These are phyloP conservation scores for Trichopus zeylanicus DNA, from an alignment of 116 monocot genomes.

Conservation along the genomic window DNA sequence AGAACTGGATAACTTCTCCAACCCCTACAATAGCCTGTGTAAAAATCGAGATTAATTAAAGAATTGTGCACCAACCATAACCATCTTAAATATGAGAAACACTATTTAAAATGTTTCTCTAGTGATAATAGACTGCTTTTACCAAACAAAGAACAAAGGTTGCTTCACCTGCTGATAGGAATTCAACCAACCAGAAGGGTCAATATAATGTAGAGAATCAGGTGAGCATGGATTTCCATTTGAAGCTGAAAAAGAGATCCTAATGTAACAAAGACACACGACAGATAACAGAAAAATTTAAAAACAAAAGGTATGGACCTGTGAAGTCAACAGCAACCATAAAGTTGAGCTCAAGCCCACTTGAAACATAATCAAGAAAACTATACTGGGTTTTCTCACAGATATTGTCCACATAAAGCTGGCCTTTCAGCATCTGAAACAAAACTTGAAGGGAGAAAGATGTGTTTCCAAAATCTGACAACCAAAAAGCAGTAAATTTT, in stretches of 20 bases:
- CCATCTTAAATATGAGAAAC: too few species aligned
- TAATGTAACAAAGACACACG: not conserved
- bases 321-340: constrained; percentile 86
- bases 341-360: constrained; percentile 75
- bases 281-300: too few species aligned
- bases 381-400: constrained; percentile 36
- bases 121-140: not conserved
- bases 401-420: constrained; percentile 56
- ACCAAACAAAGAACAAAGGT: not conserved
- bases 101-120: too few species aligned
- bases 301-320: constrained; percentile 17
- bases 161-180: constrained; percentile 50
- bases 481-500: not conserved
- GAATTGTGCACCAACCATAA: not conserved
- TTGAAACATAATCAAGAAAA: constrained; percentile 71
- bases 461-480: not conserved
- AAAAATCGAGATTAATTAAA: constrained; percentile 1
- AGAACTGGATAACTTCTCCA: constrained; percentile 73
- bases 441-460: not conserved
- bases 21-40: constrained; percentile 52
- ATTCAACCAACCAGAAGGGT: constrained; percentile 51
- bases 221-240: constrained; percentile 58
- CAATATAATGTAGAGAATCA: constrained; percentile 69
- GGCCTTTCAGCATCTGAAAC: constrained; percentile 51
- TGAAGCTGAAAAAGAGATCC: constrained; percentile 34